Evolutionary conservation across 2,329 filamentous ascomycete genomes (phyloP), one percentile per base, ranked within the genome.

Genomic region (Ceratocystis smalleyi): DNA sequence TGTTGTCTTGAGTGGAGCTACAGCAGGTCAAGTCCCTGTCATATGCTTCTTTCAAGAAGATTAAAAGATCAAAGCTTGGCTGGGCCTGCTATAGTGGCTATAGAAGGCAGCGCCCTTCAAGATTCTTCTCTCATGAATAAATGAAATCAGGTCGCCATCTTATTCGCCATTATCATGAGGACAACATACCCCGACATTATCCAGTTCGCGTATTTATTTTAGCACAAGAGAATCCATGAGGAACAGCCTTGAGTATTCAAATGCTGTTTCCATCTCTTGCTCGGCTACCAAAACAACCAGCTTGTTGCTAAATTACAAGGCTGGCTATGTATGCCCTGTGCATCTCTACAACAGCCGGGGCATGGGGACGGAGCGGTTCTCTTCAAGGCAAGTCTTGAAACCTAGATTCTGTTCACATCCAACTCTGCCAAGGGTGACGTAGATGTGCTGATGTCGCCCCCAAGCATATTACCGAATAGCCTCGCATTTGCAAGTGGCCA

Each of bases 1-100:
- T 57, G 54, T 57, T 57, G 54, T 57, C 54, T 57, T 35, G 27
- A 57, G 54, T 57, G 54, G 54, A 57, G 54, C 54, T 19, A 30
- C 30, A n/a, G 32, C 54, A 57, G 19, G 24, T 5, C 54, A 30
- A 17, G 54, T 57, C 54, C 54, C 54, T 57, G 54, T 57, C 54
- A 57, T 57, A 57, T 30, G 17, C 24, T 57, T 30, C 30, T 57
- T 57, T 35, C 32, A 57, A 57, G 27, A 57, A 57, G 54, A 57
- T 57, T 30, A 35, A 19, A 57, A 57, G 27, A 57, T 57, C 30
- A 57, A 35, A n/a, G 15, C 15, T 51, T 27, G 47, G 22, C 47
- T 51, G 47, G 12, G 35, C 10, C 35, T 40, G 10, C 35, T 40
- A 40, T 40, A 40, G 12, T 12, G 35, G 5, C 35, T 51, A 24